A percentile compares a stretch with the other conserved stretches of the same genome.
Conservation (phyloP, 805 yeast genomes). For the Allodekkera sacchari region DNA sequence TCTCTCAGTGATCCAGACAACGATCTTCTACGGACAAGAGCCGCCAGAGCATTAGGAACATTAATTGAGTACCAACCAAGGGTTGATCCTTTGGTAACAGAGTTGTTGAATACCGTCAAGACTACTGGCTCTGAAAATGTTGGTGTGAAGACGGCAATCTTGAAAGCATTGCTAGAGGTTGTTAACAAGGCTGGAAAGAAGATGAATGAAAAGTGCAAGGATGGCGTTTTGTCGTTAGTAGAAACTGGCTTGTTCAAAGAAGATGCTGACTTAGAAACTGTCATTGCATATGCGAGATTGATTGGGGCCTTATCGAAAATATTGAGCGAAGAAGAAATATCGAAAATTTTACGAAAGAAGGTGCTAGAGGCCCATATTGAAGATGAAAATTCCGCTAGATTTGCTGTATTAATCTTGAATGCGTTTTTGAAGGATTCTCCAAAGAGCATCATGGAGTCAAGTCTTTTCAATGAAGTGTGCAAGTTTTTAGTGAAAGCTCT, state of each 20-base stretch:
- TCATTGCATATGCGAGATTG: conserved; percentile 69
- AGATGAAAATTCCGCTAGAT: conserved; percentile 38
- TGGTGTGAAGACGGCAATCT: conserved; percentile 79
- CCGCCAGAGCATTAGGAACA: conserved; percentile 85
- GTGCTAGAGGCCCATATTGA: conserved; percentile 39
- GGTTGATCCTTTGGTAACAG: conserved; percentile 86
- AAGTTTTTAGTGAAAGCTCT: conserved; percentile 38
- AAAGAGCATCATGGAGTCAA: conserved; percentile 46
- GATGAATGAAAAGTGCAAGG: conserved; percentile 67
- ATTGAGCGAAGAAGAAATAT: conserved; percentile 56
- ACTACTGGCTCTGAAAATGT: conserved; percentile 37
- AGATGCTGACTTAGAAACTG: conserved; percentile 42
- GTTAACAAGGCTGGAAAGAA: conserved; percentile 71
- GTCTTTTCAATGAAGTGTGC: conserved; percentile 41
- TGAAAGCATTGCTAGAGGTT: conserved; percentile 77
- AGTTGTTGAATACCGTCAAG: conserved; percentile 69
- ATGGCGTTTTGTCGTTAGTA: conserved; percentile 58
- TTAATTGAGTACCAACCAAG: conserved; percentile 85
- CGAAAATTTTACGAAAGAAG: conserved; percentile 48
- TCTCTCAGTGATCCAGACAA: conserved; percentile 73
- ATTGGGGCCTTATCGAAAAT: conserved; percentile 71
- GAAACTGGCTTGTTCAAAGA: conserved; percentile 51
- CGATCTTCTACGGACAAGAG: conserved; percentile 68
- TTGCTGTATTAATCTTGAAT: conserved; percentile 65
- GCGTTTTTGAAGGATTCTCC: conserved; percentile 77